A percentile compares a stretch with the other conserved stretches of the same genome.
These are phyloP conservation scores for Entonaema liquescens DNA, from an alignment of 495 filamentous ascomycete species.

Conservation along the genomic window DNA sequence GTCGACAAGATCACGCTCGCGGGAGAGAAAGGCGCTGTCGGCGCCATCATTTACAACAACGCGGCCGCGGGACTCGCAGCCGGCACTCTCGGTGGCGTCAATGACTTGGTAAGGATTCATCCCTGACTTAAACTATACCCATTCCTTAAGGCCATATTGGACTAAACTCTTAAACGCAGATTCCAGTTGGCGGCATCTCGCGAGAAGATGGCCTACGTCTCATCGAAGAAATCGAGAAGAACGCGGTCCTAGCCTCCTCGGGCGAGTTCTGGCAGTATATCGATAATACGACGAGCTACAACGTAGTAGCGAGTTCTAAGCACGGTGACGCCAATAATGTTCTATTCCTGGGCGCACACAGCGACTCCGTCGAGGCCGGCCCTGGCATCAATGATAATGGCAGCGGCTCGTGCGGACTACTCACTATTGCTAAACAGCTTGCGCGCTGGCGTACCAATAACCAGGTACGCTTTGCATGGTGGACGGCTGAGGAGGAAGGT, in stretches of 20 bases:
- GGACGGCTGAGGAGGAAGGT: constrained; percentile 72
- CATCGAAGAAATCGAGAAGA: constrained; percentile 50
- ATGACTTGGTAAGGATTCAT: constrained; percentile 45
- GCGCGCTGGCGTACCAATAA: constrained; percentile 67
- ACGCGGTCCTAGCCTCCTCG: constrained; percentile 34
- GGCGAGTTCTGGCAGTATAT: constrained; percentile 44
- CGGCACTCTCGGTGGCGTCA: constrained; percentile 64
- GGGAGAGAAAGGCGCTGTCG: constrained; percentile 66
- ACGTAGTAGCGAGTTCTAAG: constrained; percentile 75
- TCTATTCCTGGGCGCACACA: constrained; percentile 70
- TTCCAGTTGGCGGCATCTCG: constrained; percentile 64
- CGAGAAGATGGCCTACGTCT: constrained; percentile 61
- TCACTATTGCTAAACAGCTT: constrained; percentile 69
- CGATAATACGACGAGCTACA: constrained; percentile 59
- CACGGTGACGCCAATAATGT: constrained; percentile 70
- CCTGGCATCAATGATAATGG: constrained; percentile 77
- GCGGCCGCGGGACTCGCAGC: constrained; percentile 54
- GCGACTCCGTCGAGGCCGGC: constrained; percentile 70
- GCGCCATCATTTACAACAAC: constrained; percentile 73
- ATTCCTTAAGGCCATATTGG: background rate
- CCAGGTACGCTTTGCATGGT: constrained; percentile 75
- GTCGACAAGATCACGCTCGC: constrained; percentile 67
- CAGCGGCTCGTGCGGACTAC: constrained; percentile 68
- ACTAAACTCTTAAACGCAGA: constrained; percentile 41
- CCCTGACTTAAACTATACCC: background rate